These are phyloP conservation scores for Suhomyces sp. DNA, from an alignment of 805 yeast genomes.

Conservation along the genomic window DNA sequence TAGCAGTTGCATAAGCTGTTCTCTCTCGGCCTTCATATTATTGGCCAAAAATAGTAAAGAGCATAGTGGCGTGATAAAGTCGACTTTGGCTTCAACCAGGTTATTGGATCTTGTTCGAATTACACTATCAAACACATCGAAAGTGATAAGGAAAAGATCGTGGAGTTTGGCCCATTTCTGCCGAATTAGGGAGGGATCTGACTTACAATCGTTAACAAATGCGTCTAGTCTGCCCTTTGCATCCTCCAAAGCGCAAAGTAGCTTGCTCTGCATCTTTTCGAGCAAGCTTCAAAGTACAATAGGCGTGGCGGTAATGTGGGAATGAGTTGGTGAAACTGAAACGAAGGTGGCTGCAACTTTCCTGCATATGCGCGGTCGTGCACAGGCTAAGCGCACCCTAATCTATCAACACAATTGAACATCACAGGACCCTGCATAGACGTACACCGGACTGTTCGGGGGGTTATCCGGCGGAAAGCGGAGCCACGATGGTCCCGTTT, in stretches of 20 bases:
- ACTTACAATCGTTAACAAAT: not conserved
- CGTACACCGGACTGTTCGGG: not conserved
- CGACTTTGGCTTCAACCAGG: not conserved
- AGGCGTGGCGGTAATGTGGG: not conserved
- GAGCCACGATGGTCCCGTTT: not conserved
- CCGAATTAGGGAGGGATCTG: not conserved
- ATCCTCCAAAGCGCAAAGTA: not conserved
- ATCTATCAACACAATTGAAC: not conserved
- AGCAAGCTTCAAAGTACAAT: not conserved
- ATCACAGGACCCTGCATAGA: not conserved
- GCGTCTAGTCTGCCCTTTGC: not conserved
- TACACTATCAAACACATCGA: not conserved
- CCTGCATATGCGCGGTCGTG: not conserved
- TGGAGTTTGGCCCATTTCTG: not conserved
- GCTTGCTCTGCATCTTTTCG: not conserved
- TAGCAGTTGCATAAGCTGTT: not conserved
- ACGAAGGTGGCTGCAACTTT: not conserved
- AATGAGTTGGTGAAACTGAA: not conserved
- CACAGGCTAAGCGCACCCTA: not conserved
- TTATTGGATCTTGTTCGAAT: not conserved
- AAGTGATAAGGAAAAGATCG: not conserved
- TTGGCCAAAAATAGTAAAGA: not conserved
- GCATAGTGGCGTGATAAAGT: not conserved
- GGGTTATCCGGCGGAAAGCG: not conserved
- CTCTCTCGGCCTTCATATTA: not conserved